Percentiles rank a stretch among this genome's conserved stretches.
These are phyloP conservation scores for Logfia minima DNA, from an alignment of 129 eudicot species.

Conservation along the genomic window DNA sequence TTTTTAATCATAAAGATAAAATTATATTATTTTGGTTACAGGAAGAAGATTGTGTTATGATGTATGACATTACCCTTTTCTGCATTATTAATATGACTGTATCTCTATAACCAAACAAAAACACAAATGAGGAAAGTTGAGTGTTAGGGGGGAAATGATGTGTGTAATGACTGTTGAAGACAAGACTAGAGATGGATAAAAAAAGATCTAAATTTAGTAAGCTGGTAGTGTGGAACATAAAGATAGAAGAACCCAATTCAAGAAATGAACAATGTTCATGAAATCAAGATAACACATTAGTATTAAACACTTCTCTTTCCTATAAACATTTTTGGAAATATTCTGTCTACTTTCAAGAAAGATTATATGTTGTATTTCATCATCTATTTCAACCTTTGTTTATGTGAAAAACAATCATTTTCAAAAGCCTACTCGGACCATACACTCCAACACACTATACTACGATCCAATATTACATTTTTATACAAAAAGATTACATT, in stretches of 20 bases:
- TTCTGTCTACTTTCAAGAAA: slow-evolving; percentile 36
- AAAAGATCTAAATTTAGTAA: slow-evolving; percentile 62
- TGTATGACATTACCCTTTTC: slow-evolving; percentile 31
- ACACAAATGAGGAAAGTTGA: slow-evolving; percentile 55
- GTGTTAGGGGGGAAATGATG: slow-evolving; percentile 36
- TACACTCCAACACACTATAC: slow-evolving; percentile 17
- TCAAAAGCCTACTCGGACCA: slow-evolving; percentile 28
- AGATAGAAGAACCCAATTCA: slow-evolving; percentile 49
- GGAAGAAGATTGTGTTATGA: slow-evolving; percentile 33
- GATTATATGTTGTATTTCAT: slow-evolving; percentile 28
- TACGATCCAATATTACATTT: neutral
- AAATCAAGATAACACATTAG: slow-evolving; percentile 45
- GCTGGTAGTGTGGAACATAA: slow-evolving; percentile 35
- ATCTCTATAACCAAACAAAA: slow-evolving; percentile 22
- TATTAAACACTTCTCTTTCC: slow-evolving; percentile 25
- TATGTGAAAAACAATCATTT: slow-evolving; percentile 13
- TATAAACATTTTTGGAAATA: slow-evolving; percentile 36
- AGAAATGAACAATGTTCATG: slow-evolving; percentile 52
- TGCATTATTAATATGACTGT: slow-evolving; percentile 40
- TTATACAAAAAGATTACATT: neutral
- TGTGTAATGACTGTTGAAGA: slow-evolving; percentile 66
- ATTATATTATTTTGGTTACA: slow-evolving; percentile 10
- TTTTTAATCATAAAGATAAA: slow-evolving; percentile 27
- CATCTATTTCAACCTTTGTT: slow-evolving; percentile 21
- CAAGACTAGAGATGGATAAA: slow-evolving; percentile 62